Conservation (phyloP, 257 asterid genomes). For the Penstemon eatonii region DNA sequence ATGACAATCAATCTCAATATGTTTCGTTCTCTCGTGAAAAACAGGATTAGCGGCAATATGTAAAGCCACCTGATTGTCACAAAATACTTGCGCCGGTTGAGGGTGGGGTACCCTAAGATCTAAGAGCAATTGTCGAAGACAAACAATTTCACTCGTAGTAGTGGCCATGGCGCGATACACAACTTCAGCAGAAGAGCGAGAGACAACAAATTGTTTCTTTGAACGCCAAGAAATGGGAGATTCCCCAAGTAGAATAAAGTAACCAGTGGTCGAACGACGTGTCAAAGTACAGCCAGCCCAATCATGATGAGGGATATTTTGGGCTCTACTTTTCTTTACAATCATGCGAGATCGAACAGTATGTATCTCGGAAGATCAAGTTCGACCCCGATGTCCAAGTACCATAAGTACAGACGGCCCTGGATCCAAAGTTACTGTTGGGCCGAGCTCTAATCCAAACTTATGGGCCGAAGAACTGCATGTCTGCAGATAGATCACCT, state of each 20-base stretch:
- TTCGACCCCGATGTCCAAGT: too few relatives aligned
- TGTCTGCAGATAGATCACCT: too few relatives aligned
- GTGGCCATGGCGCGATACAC: neutral
- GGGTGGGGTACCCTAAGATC: neutral
- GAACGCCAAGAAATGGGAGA: neutral
- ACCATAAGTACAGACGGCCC: too few relatives aligned
- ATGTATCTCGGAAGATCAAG: too few relatives aligned
- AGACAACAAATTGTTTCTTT: neutral
- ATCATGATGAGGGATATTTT: too few relatives aligned
- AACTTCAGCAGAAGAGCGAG: slow-evolving; percentile 5
- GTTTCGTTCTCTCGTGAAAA: neutral
- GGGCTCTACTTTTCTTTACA: too few relatives aligned
- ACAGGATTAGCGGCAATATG: neutral
- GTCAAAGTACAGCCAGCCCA: neutral
- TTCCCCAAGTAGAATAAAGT: neutral
- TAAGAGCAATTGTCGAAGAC: neutral
- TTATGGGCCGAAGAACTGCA: too few relatives aligned
- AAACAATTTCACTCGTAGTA: neutral
- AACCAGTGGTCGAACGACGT: neutral
- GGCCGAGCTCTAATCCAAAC: too few relatives aligned
- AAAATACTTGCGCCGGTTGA: neutral
- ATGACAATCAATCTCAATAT: neutral
- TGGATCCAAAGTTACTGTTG: too few relatives aligned
- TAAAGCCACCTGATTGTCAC: neutral
- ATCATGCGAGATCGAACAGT: too few relatives aligned